Percentiles rank a stretch among this genome's conserved stretches.
Conservation (phyloP, 352 stramenopile species). For the Globisporangium alternatum region DNA sequence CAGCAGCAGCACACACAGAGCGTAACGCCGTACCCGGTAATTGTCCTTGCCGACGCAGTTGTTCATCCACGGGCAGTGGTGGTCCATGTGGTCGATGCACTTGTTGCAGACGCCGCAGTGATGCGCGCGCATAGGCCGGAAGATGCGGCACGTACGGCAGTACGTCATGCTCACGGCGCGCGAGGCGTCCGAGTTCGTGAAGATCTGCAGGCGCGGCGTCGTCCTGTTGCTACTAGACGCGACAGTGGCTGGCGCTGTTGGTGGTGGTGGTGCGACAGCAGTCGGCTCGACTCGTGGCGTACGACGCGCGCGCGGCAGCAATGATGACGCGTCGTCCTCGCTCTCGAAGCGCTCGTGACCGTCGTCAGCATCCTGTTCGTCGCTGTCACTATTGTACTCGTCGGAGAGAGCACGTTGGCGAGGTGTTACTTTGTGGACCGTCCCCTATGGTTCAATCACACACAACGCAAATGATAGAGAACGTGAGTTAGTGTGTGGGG, state of each 20-base stretch:
- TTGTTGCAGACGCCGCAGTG: slow-evolving; percentile 82
- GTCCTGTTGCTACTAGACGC: slow-evolving; percentile 8
- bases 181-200: slow-evolving; percentile 12
- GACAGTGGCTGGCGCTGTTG: too few species aligned
- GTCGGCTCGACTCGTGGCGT: not conserved
- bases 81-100: slow-evolving; percentile 96
- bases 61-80: slow-evolving; percentile 98
- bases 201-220: slow-evolving; percentile 29
- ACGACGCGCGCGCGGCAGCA: slow-evolving; percentile 31
- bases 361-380: slow-evolving; percentile 14
- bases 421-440: not conserved
- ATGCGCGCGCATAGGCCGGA: slow-evolving; percentile 49
- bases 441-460: slow-evolving; percentile 5
- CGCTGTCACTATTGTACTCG: slow-evolving; percentile 18
- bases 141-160: slow-evolving; percentile 47
- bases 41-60: slow-evolving; percentile 97
- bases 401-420: slow-evolving; percentile 3
- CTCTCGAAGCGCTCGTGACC: not conserved
- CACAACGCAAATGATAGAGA: slow-evolving; percentile 12
- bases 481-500: slow-evolving; percentile 18
- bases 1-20: not conserved
- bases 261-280: not conserved
- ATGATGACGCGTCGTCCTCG: not conserved
- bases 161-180: slow-evolving; percentile 28
- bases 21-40: slow-evolving; percentile 75